Evolutionary conservation across 1,284 basidiomycete genomes (phyloP).

Genomic region (Mycena citricolor): DNA sequence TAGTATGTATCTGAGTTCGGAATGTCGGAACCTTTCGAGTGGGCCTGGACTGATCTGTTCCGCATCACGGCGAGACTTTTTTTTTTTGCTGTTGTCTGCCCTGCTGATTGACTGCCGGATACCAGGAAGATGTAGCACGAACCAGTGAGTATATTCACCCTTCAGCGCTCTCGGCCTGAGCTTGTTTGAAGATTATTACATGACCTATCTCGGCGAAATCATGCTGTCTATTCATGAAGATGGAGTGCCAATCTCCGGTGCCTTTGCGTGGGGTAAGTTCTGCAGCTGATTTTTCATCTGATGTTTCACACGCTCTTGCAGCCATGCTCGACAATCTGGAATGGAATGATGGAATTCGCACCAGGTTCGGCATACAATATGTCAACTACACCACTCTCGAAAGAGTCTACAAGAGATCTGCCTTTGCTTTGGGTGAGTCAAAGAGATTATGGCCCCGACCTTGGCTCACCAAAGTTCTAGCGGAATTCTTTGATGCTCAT

Average conservation of each 20-base stretch:
- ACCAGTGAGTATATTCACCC: conserved; percentile 38
- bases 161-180: neutral
- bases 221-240: conserved; percentile 23
- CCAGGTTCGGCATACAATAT: conserved; percentile 48
- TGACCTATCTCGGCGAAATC: conserved; percentile 23
- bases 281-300: neutral
- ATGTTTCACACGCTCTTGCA: conserved; percentile 16
- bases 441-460: neutral
- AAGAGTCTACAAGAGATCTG: conserved; percentile 46
- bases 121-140: conserved; percentile 42
- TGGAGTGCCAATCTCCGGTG: conserved; percentile 18
- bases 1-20: conserved; percentile 50
- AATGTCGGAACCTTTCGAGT: conserved; percentile 44
- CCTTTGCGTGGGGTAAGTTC: conserved; percentile 17
- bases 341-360: conserved; percentile 40
- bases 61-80: conserved; percentile 33
- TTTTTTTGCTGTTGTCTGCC: neutral
- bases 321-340: conserved; percentile 49
- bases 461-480: conserved; percentile 23
- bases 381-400: conserved; percentile 50
- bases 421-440: conserved; percentile 42
- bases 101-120: neutral
- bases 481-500: conserved; percentile 36
- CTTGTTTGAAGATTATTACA: conserved; percentile 8
- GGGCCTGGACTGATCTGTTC: conserved; percentile 38